Conservation (phyloP, 441 rosid genomes). For the Dalechampia spathulata region DNA sequence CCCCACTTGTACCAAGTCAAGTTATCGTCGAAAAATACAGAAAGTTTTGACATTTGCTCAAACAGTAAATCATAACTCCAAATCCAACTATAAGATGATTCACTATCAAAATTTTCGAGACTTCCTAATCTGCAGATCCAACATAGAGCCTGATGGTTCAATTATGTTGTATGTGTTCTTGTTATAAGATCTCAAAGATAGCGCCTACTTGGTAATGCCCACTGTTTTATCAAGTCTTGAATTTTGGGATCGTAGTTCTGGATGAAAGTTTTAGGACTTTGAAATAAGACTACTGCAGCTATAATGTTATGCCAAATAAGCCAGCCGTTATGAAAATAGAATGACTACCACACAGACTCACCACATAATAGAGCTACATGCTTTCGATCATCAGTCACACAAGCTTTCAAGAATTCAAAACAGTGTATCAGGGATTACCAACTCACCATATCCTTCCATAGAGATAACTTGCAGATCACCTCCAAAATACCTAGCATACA, state of each 20-base stretch:
- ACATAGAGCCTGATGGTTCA: background rate
- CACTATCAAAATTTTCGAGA: background rate
- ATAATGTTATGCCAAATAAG: too few relatives aligned
- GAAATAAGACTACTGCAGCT: background rate
- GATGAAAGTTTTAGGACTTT: background rate
- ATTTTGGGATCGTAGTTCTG: background rate
- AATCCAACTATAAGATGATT: background rate
- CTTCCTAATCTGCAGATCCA: background rate
- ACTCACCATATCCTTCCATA: conserved; percentile 99
- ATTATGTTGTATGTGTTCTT: background rate
- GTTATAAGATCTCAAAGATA: background rate
- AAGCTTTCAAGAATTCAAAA: background rate
- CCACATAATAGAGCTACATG: too few relatives aligned
- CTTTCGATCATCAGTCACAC: too few relatives aligned
- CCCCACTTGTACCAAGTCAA: too few relatives aligned
- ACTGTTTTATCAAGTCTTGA: background rate
- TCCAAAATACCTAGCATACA: conserved; percentile 91
- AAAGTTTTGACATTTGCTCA: background rate
- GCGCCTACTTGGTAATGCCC: background rate
- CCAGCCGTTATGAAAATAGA: too few relatives aligned
- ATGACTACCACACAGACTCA: too few relatives aligned
- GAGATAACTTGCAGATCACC: conserved; percentile 94
- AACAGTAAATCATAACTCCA: background rate
- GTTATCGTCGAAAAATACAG: background rate
- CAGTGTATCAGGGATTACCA: background rate